phyloP scores from a whole-genome alignment of 139 green algal species.

The Astrephomene gubernaculifera region DNA sequence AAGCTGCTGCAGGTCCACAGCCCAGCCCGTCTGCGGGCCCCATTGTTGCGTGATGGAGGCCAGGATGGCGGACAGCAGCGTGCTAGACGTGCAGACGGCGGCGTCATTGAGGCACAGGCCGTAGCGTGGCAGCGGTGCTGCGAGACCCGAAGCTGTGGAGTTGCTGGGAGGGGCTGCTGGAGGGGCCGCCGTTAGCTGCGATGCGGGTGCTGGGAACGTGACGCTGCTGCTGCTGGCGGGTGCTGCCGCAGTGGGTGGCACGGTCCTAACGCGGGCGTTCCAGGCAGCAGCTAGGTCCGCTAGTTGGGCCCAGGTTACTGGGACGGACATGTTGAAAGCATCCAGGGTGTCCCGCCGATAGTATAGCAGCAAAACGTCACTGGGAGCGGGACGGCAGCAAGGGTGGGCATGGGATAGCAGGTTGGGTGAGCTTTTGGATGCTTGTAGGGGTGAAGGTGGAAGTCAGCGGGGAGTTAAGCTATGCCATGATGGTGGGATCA shows the following conservation, averaged over 20 bases:
- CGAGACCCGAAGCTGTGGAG: background rate
- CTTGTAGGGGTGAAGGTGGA: no score
- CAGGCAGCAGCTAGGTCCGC: background rate
- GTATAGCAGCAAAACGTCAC: constrained; percentile 10
- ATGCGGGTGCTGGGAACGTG: no score
- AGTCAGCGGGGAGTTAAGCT: no score
- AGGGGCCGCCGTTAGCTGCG: no score
- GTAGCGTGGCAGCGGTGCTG: background rate
- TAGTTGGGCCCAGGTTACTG: constrained; percentile 7
- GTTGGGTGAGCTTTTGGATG: no score
- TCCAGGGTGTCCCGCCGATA: constrained; percentile 8
- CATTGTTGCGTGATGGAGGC: constrained; percentile 9
- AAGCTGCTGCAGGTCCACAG: background rate
- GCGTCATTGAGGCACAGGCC: constrained; percentile 32
- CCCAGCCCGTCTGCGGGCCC: constrained; percentile 17
- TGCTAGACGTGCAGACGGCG: background rate
- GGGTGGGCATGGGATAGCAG: no score
- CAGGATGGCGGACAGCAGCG: constrained; percentile 33
- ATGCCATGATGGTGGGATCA: no score
- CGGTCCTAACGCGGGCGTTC: background rate
- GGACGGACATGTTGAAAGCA: background rate
- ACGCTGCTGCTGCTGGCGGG: background rate
- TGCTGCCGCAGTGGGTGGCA: background rate
- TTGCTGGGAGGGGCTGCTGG: no score
- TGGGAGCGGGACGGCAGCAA: no score